Evolutionary conservation across 75 land plant genomes (phyloP), one percentile per base, ranked within the genome.

Genomic region (Pinus taeda): DNA sequence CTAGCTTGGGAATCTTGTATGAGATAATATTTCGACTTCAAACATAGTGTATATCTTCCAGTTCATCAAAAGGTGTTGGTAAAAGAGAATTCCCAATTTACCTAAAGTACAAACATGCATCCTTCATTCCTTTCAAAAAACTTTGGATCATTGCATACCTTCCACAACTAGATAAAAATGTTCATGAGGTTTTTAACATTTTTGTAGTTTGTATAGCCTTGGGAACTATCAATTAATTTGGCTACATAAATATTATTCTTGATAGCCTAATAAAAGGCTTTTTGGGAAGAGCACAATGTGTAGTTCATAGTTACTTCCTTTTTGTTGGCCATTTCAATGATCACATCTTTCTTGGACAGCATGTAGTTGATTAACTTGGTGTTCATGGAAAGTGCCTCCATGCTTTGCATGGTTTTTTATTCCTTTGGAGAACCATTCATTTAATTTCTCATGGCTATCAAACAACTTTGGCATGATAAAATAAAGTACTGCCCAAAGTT

Each of bases 371-470:
- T 83, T 97, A 22, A 97, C 93, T 81, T 97, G 99, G 84, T 97
- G 99, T 70, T 97, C 99, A 80, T 97, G 94, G 57, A 97, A 82
- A 33, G 95, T 95, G 6, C 98, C 99, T 45, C 99, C 99, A 86
- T 97, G 99, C 80, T 97, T 98, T 59, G 99, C 99, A 89, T 97
- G 99, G 53, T 78, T 91, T 81, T 97, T 98, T 74, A 97, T 97
- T 95, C 99, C 99, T 83, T 97, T 97, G 18, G 99, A 94, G 85
- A 97, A 97, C 99, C 99, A 95, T 67, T 95, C 98, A 80, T 91
- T 92, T 72, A 97, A 97, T 74, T 94, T 95, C 77, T 97, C 99
- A 81, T 97, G 99, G 79, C 99, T 97, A 80, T 97, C 99, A 89
- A 97, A 97, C 36, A 97, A 83, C 17, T 98, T 97, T 1, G 99